Evolutionary conservation across 2,329 filamentous ascomycete genomes (phyloP), one percentile per base, ranked within the genome.

Genomic region (Huntiella moniliformis): DNA sequence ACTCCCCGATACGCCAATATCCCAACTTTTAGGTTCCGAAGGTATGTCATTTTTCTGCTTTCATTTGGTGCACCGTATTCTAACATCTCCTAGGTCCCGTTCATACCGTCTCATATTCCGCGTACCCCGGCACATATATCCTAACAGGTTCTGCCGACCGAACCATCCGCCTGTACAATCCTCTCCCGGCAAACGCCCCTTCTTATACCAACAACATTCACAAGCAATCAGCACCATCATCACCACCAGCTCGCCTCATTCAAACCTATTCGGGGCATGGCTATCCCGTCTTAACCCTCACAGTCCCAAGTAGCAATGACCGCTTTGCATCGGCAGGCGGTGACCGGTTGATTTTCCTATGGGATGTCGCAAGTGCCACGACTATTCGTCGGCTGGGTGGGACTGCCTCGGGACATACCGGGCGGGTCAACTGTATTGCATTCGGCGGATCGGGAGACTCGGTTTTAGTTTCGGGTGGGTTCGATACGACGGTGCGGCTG

Each of bases 181-280:
- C 82, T 1, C 66, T 67, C 44, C 70, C 73, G 45, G 59, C 58
- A 57, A 64, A 51, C 51, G 63, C 52, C 56, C 52, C 54, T 8
- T 33, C 43, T 15, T 41, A 45, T 12, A 22, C 42, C 6, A 32
- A 42, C n/a, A 28, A 18, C 36, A 39, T 47, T 22, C 34, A 38
- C 15, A 44, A 38, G 15, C 35, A 12, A 5, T 8, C 41, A 1
- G 3, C 16, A 4, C 5, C 18, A 15, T 38, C 41, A n/a, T 13
- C 13, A 8, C 11, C 52, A 3, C 51, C 64, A 4, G 71, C 70
- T 53, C 66, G 68, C 1, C 77, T 91, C 3, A 84, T 98, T 57
- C 87, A 95, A 62, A 82, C 77, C 33, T 98, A 94, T 64, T 67
- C 77, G 33, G 84, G 82, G 2, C 91, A 98, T 63, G 87, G 85